A percentile compares a stretch with the other conserved stretches of the same genome.
phyloP scores from a whole-genome alignment of 139 green algal species.

The Coccomyxa sp. region DNA sequence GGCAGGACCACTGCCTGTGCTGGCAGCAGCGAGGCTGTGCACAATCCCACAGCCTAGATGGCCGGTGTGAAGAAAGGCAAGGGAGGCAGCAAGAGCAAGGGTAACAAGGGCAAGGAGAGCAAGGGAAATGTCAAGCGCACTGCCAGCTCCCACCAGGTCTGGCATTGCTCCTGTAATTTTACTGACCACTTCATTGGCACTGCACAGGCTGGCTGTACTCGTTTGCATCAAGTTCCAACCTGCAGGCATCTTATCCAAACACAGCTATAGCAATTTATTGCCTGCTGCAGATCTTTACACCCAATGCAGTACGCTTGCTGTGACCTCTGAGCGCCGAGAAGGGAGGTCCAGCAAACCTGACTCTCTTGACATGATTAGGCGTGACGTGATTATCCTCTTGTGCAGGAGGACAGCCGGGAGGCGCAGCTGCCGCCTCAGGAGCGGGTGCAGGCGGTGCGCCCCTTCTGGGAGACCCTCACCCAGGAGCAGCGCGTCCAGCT shows the following conservation, averaged over 20 bases:
- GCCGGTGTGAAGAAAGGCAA: conserved; percentile 14
- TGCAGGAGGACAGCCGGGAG: conserved; percentile 10
- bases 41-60: background rate
- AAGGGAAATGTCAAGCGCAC: conserved; percentile 2
- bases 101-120: conserved; percentile 16
- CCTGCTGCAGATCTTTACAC: background rate
- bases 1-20: too few species aligned
- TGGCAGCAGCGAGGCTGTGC: too few species aligned
- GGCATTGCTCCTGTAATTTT: too few species aligned
- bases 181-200: too few species aligned
- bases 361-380: background rate
- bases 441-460: conserved; percentile 54
- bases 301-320: background rate
- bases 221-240: too few species aligned
- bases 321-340: background rate
- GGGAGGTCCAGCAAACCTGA: background rate
- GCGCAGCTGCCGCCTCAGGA: conserved; percentile 45
- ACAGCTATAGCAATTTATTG: background rate
- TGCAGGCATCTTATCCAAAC: too few species aligned
- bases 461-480: conserved; percentile 65
- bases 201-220: too few species aligned
- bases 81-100: conserved; percentile 18
- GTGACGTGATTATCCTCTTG: background rate
- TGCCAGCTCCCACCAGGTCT: conserved; percentile 1
- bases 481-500: conserved; percentile 52